Evolutionary conservation across 2,329 filamentous ascomycete genomes (phyloP), one percentile per base, ranked within the genome.

Genomic region (Monosporascus ibericus): DNA sequence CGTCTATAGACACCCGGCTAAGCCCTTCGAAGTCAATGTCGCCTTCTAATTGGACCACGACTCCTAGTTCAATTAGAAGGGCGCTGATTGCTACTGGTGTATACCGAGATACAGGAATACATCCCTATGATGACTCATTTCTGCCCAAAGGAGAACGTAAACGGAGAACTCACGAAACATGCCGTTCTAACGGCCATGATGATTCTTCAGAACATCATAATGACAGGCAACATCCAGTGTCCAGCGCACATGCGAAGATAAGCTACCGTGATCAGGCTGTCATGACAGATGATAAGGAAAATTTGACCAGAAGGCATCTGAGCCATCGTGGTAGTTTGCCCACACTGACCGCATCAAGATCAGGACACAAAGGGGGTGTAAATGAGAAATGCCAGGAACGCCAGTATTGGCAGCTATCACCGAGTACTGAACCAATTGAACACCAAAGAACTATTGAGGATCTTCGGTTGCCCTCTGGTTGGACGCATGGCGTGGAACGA

Each of bases 41-140:
- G 34, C 49, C 52, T 37, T 55, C 55, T 27, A 20, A 49, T 46
- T 50, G 52, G 44, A 56, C 58, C 20, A 50, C 42, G 8, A 64
- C 61, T 8, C 62, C 63, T 8, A 57, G 62, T 18, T 40, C 49
- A n/a, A 52, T 56, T 20, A 56, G 54, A 47, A 51, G 48, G 34
- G 57, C 56, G 22, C 25, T 64, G 17, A 48, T 60, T 48, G 57
- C 57, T 8, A 66, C 62, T 38, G 59, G 63, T 11, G 52, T 63
- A 42, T 65, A 62, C 52, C 56, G 42, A 15, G 27, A 59, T 40
- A 62, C 61, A 18, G 55, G 58, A 4, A 59, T 63, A 42, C 25
- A 51, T 49, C 44, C 47, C 34, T 58, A 60, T 46, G 58, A 62
- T 44, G 48, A 47, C 30, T 39, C 25, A 22, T 36, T 34, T 22